Base-by-base conservation (phyloP, 768 basidiomycete genomes). In the Holtermanniella nyarrowii region DNA sequence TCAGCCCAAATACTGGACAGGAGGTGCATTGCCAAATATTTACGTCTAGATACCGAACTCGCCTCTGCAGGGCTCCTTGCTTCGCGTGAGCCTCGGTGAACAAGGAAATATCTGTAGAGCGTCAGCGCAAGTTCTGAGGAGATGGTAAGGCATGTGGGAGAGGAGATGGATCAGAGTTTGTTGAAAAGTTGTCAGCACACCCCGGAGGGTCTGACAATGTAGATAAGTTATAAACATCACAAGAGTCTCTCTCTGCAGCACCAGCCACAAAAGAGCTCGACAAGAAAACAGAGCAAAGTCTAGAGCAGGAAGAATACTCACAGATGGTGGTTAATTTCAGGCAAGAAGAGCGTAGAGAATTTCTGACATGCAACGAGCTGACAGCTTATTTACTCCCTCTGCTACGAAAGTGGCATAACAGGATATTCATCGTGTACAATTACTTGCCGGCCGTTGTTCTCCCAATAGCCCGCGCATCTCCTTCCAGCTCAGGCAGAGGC, bases 381-480 rank as follows among this genome's bases (percentile, higher is more conserved):
- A n/a, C n/a, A n/a, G n/a, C n/a, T n/a, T n/a, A n/a, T n/a, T n/a
- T n/a, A n/a, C n/a, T n/a, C n/a, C n/a, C n/a, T n/a, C n/a, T n/a
- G n/a, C n/a, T n/a, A n/a, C n/a, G n/a, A n/a, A n/a, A n/a, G n/a
- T n/a, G n/a, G n/a, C n/a, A n/a, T n/a, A n/a, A n/a, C n/a, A n/a
- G n/a, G n/a, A n/a, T n/a, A n/a, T n/a, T n/a, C n/a, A n/a, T n/a
- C n/a, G n/a, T n/a, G n/a, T n/a, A n/a, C n/a, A n/a, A n/a, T 46
- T 23, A 48, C 14, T 20, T 31, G 13, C 62, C 65, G 22, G 58
- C 58, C n/a, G 65, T 69, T 1, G 68, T 66, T 53, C 72, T 52
- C 16, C 72, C 72, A 21, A 73, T 72, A 5, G 72, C 72, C 25
- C 40, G 63, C 18, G 57, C 68, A 0, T 59, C 65, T 22, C 68